Evolutionary conservation across 345 rosid genomes (phyloP).

Genomic region (Clarkia xantiana): DNA sequence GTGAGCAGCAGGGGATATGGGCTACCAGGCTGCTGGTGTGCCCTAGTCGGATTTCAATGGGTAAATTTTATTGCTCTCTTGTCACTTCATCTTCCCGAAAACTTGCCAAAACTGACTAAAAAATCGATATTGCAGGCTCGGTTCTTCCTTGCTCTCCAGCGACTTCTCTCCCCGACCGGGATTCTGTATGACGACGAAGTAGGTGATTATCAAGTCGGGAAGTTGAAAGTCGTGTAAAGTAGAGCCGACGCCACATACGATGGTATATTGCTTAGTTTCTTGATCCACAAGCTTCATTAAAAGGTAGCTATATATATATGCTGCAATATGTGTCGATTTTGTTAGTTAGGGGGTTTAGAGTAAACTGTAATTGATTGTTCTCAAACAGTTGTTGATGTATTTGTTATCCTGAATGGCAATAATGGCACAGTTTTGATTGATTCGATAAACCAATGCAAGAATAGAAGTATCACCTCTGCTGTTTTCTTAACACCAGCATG

Average conservation of each 20-base stretch:
- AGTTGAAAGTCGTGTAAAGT: constrained; percentile 16
- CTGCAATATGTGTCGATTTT: too few species aligned
- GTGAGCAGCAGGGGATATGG: constrained; percentile 38
- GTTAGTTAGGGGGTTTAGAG: too few species aligned
- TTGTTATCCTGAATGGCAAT: too few species aligned
- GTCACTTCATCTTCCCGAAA: constrained; percentile 5
- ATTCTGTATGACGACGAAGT: constrained; percentile 20
- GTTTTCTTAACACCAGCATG: too few species aligned
- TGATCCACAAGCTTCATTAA: not conserved
- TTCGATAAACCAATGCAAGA: too few species aligned
- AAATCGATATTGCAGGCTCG: constrained; percentile 19
- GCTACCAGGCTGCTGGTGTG: constrained; percentile 44
- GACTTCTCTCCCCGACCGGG: constrained; percentile 38
- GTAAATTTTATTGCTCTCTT: constrained; percentile 28
- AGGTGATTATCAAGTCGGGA: constrained; percentile 9
- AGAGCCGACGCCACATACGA: not conserved
- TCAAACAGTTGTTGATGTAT: too few species aligned
- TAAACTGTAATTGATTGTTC: too few species aligned
- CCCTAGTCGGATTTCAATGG: constrained; percentile 51
- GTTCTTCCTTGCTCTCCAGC: constrained; percentile 25
- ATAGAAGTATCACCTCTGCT: too few species aligned
- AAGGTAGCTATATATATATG: not conserved
- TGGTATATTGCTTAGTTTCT: not conserved
- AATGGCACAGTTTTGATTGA: too few species aligned
- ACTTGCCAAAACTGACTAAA: not conserved